These are phyloP conservation scores for Thelephora ganbajun DNA, from an alignment of 768 basidiomycete species.

Conservation along the genomic window DNA sequence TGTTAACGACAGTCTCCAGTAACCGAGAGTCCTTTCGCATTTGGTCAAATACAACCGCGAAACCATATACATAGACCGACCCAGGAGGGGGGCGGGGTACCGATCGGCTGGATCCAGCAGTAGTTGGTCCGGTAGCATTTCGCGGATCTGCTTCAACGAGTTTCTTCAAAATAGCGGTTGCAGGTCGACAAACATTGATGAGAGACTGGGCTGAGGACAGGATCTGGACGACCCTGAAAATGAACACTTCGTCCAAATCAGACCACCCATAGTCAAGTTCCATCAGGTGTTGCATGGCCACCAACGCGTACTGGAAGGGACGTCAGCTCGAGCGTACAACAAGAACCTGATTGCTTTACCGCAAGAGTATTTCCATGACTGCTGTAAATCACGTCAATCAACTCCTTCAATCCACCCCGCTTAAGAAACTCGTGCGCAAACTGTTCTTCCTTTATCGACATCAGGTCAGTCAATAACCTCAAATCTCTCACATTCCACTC, in stretches of 20 bases:
- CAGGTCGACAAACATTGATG: conserved; percentile 86
- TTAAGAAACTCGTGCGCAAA: conserved; percentile 71
- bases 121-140: conserved; percentile 42
- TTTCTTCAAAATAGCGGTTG: conserved; percentile 79
- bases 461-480: conserved; percentile 1
- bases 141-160: conserved; percentile 78
- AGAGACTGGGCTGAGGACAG: conserved; percentile 61
- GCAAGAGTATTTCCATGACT: conserved; percentile 77
- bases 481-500: conserved; percentile 9
- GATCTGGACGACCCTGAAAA: conserved; percentile 64
- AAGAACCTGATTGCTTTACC: conserved; percentile 25
- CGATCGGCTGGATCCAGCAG: conserved; percentile 45
- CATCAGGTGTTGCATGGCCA: conserved; percentile 80
- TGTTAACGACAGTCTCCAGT: conserved; percentile 69
- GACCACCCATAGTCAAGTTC: conserved; percentile 78
- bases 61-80: conserved; percentile 78
- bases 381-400: conserved; percentile 53
- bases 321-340: not conserved
- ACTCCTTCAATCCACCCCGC: conserved; percentile 53
- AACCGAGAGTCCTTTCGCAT: conserved; percentile 61
- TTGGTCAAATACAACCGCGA: conserved; percentile 67
- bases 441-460: conserved; percentile 50
- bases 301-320: conserved; percentile 56
- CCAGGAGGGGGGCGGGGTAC: conserved; percentile 41
- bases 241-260: conserved; percentile 56